Base-by-base conservation (phyloP, 1,139 yeast genomes). In the Candida tunisiensis region DNA sequence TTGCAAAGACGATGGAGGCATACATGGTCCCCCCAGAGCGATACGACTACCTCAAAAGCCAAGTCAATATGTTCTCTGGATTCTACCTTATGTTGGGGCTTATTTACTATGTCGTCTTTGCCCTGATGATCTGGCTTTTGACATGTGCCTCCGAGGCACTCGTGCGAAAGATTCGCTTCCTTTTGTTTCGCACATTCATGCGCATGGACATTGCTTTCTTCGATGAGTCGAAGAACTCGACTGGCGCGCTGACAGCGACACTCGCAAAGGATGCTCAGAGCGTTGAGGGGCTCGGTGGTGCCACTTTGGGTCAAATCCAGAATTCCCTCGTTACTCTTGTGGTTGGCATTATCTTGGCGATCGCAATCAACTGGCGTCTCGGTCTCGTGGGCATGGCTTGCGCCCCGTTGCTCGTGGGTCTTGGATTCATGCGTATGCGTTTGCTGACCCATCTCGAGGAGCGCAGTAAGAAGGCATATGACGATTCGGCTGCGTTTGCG, bases 181-280 rank as follows among this genome's bases (percentile, higher is more conserved):
- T 36, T 6, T 41, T 52, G 11, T 50, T 53, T 42, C 25, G 40
- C 12, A 57, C 52, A 29, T 38, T 44, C 28, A 28, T 82, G 38
- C 65, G 77, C 15, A 88, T 80, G 52, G 94, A 83, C 48, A 69
- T 83, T 37, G 79, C 74, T 40, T 82, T 80, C 47, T 82, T 74
- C 45, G 95, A 83, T 44, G 65, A 68, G 19, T 80, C 82, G 14
- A 40, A 42, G 21, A 49, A 53, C 31, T 38, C 52, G 8, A 46
- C 85, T 2, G 95, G 95, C 28, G 88, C 83, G 37, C 60, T 83
- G 44, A 77, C 83, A 16, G 73, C 92, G 2, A 60, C 93, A 36
- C 56, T 82, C 16, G 74, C 88, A 19, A 73, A 77, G 32, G 94
- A 83, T 47, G 85, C 93, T 1, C 83, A 77, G 43, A 69, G 79